These are phyloP conservation scores for Penicillium sp. DNA, from an alignment of 2,329 filamentous ascomycete species.

Conservation along the genomic window DNA sequence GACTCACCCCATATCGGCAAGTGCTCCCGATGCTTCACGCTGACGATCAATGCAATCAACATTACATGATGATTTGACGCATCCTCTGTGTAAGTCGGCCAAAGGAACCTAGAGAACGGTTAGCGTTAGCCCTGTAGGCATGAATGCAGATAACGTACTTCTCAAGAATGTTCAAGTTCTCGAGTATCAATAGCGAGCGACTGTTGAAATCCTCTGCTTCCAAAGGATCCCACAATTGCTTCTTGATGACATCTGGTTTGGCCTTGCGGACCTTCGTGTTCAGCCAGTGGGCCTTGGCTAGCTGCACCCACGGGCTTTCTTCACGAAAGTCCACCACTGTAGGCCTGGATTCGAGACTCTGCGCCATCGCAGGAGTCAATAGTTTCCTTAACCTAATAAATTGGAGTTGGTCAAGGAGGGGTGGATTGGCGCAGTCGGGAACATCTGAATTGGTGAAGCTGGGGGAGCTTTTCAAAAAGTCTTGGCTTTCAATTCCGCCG, in stretches of 20 bases:
- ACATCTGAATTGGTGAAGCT: slow-evolving; percentile 26
- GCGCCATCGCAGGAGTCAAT: slow-evolving; percentile 60
- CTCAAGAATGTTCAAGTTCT: slow-evolving; percentile 88
- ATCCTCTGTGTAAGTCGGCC: slow-evolving; percentile 87
- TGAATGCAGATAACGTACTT: slow-evolving; percentile 50
- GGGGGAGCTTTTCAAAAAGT: slow-evolving; percentile 32
- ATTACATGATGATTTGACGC: slow-evolving; percentile 90
- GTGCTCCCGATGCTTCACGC: slow-evolving; percentile 83
- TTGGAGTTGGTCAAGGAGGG: slow-evolving; percentile 18
- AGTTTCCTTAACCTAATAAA: slow-evolving; percentile 32
- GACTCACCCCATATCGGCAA: slow-evolving; percentile 81
- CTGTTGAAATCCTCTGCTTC: slow-evolving; percentile 78
- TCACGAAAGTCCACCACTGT: slow-evolving; percentile 46
- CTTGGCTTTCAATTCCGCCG: slow-evolving; percentile 32
- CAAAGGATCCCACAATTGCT: slow-evolving; percentile 82
- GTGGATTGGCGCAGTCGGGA: slow-evolving; percentile 34
- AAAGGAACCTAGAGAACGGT: slow-evolving; percentile 69
- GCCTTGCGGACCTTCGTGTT: slow-evolving; percentile 72
- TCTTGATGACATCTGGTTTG: slow-evolving; percentile 78
- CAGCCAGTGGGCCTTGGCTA: slow-evolving; percentile 85
- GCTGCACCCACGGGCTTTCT: slow-evolving; percentile 56
- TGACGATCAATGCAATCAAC: slow-evolving; percentile 79
- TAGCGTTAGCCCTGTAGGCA: slow-evolving; percentile 20
- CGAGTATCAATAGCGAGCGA: slow-evolving; percentile 75
- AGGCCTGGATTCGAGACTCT: slow-evolving; percentile 44